Evolutionary conservation across 495 filamentous ascomycete species (phyloP), one percentile per base, ranked within the genome.

Genomic region (Thozetella sp.): DNA sequence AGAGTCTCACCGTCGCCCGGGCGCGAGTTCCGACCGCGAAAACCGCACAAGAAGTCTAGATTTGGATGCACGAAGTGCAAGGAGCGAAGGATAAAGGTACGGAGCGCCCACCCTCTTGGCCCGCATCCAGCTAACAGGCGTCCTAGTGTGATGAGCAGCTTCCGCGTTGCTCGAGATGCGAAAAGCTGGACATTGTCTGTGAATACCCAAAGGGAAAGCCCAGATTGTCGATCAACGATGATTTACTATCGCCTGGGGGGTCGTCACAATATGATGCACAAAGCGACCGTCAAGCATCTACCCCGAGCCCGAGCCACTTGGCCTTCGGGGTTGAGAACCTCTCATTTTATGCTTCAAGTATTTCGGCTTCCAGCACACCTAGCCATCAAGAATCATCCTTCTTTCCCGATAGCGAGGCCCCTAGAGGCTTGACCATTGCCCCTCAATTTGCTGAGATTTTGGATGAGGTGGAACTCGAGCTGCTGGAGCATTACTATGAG

Each of bases 401-500:
- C 53, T 46, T 22, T 51, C 22, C 25, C 17, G 23, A 24, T 46
- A 55, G 19, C 24, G 25, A 25, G 37, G 25, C 48, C 54, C 24
- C 61, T 57, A 20, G 59, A 58, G 48, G 46, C 61, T 1, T 26
- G 65, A 43, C 58, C 22, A 13, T 57, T n/a, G n/a, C n/a, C n/a
- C n/a, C 55, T 1, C 59, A 48, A 20, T 48, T 43, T 1, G 59
- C 58, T 2, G 51, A 63, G 50, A 54, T 51, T 13, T 67, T 79
- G 1, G 59, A 66, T 3, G 63, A 69, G 11, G 64, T 59, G 24
- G 77, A 78, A 25, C 65, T 73, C 37, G 66, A 67, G 43, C 67
- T 80, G 1, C 46, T 80, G 12, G 61, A 61, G 25, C 74, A 78
- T 67, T 80, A 75, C 45, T 65, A 78, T 25, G 67, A 72, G 13